Conservation (phyloP, 2,329 filamentous ascomycete species). For the Lachnellula suecica region DNA sequence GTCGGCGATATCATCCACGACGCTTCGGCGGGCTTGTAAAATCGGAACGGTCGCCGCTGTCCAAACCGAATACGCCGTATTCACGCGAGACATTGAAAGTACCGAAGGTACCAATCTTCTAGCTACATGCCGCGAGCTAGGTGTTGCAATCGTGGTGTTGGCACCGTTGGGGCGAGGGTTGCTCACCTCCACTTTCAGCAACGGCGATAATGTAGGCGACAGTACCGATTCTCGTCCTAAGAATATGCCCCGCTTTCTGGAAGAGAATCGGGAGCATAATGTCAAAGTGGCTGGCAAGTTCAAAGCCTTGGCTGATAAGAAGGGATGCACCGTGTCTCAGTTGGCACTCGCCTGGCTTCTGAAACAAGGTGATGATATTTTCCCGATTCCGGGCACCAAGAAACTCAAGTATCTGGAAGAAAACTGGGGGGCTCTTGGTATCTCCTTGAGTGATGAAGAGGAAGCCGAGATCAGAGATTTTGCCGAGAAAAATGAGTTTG, state of each 20-base stretch:
- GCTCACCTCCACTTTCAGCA: conserved; percentile 49
- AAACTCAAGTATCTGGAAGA: conserved; percentile 42
- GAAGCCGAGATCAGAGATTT: background rate
- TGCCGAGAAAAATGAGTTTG: background rate
- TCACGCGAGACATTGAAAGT: conserved; percentile 57
- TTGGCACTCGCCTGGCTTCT: conserved; percentile 54
- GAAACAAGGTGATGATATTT: conserved; percentile 50
- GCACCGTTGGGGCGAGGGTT: conserved; percentile 59
- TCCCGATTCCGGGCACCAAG: conserved; percentile 55
- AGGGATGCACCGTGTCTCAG: conserved; percentile 48
- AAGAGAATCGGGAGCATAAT: conserved; percentile 52
- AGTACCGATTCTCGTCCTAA: conserved; percentile 45
- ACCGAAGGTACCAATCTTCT: conserved; percentile 45
- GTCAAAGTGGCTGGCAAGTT: conserved; percentile 46
- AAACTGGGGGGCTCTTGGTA: conserved; percentile 19
- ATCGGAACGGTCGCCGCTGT: conserved; percentile 50
- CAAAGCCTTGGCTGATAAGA: conserved; percentile 44
- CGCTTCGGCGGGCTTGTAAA: conserved; percentile 49
- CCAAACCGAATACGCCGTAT: conserved; percentile 55
- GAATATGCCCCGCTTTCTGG: conserved; percentile 41
- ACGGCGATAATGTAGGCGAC: conserved; percentile 45
- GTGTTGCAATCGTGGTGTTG: conserved; percentile 56
- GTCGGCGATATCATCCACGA: conserved; percentile 48
- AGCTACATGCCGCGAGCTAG: conserved; percentile 56
- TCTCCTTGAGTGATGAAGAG: background rate